Base-by-base conservation (phyloP, 2,329 filamentous ascomycete genomes). In the Botrytis deweyae region DNA sequence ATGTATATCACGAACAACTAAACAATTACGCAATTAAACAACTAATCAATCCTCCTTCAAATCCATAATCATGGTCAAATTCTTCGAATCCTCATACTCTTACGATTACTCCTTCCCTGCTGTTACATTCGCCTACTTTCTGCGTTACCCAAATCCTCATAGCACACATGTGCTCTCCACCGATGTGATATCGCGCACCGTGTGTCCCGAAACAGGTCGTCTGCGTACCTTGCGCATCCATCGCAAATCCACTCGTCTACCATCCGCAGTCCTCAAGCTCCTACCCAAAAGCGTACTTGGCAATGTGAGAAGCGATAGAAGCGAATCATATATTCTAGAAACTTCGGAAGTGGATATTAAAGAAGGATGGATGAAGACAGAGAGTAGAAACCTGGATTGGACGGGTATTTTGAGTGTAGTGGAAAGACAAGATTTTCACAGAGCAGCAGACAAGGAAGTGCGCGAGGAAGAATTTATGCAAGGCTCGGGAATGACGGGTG, bases 141-240 rank as follows among this genome's bases (percentile, higher is more conserved):
- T 96, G 68, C 92, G 93, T 77, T 96, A 96, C 84, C 94, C 92
- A 74, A 96, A 95, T 80, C 93, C 93, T 10, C 95, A 95, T 84
- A 91, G 91, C 77, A 90, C 88, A 76, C 93, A 96, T 84, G 93
- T 96, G 71, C 86, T 94, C 78, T 93, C 92, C 80, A 94, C 92
- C 82, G 93, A 96, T 83, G 94, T 92, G 79, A 93, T 96, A 82
- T 89, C 89, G 67, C 91, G 90, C 77, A 86, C 88, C 82, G 89
- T 93, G 83, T 93, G 95, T 82, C 87, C 90, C 10, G 84, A 83
- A n/a, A 93, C 92, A 1, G 92, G 93, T 78, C 90, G 91, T 68
- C 86, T 96, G 38, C 89, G 93, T 79, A 95, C 93, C 36, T 91
- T 92, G 12, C 92, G 93, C 77, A 88, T 96, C 76, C 93, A 95